Conservation (phyloP, 2,329 filamentous ascomycete genomes). For the Neurospora sp. region DNA sequence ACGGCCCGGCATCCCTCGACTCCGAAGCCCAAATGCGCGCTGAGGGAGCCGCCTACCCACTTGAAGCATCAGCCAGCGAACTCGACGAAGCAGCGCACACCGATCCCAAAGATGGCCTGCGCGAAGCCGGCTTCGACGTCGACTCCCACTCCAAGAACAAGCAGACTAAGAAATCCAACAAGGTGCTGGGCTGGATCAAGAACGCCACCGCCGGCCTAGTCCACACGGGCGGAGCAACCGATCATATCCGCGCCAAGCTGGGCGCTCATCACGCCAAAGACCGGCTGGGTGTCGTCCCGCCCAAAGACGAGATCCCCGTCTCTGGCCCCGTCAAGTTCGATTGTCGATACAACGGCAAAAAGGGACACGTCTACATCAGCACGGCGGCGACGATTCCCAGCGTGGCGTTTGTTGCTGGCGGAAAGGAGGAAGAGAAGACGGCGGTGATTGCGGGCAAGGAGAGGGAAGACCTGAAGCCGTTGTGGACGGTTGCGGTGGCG, state of each 20-base stretch:
- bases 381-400: constrained; percentile 57
- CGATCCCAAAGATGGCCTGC: constrained; percentile 25
- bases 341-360: constrained; percentile 57
- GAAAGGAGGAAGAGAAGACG: too few species aligned
- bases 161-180: constrained; percentile 29
- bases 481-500: constrained; percentile 60
- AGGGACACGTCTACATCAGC: constrained; percentile 62
- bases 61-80: constrained; percentile 55
- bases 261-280: constrained; percentile 55
- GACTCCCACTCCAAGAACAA: constrained; percentile 32
- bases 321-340: constrained; percentile 70
- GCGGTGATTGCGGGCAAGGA: constrained; percentile 41
- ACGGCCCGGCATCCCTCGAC: constrained; percentile 10
- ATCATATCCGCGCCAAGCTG: constrained; percentile 58
- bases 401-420: constrained; percentile 48
- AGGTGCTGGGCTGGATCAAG: constrained; percentile 57
- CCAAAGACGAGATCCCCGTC: constrained; percentile 30
- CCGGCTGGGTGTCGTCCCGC: constrained; percentile 58
- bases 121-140: constrained; percentile 34
- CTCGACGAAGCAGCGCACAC: constrained; percentile 51
- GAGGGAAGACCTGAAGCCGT: constrained; percentile 42
- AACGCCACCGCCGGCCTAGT: constrained; percentile 60
- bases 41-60: constrained; percentile 33
- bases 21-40: constrained; percentile 41
- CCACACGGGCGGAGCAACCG: constrained; percentile 60